Evolutionary conservation across 306 rosid genomes (phyloP), one percentile per base, ranked within the genome.

Genomic region (Vachellia pachyceras): DNA sequence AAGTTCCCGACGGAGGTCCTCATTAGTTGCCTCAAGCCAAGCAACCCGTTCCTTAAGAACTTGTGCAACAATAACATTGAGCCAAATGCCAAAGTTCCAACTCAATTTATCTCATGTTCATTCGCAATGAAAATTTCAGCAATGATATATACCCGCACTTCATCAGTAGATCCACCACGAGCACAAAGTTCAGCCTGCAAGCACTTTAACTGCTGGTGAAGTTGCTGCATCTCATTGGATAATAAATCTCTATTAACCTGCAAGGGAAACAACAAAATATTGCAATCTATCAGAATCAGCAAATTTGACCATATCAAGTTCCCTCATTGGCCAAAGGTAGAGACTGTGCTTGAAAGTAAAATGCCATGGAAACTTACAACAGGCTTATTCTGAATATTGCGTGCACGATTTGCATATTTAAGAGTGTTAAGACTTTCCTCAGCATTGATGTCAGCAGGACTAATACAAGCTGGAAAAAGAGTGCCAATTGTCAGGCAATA

Each of bases 381-480:
- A 63, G 95, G 95, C 82, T 89, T 92, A 82, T 92, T 92, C 86
- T 92, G 97, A 81, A 92, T 92, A 84, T 92, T 92, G 77, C 97
- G 97, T 25, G 97, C 97, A 69, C 97, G 97, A 84, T 92, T 92
- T 63, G 97, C 97, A 79, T 92, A 92, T 78, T 92, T 92, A 64
- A 92, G 97, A 69, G 97, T 92, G 78, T 89, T 92, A 52, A 90
- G 94, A 69, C 91, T 88, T 88, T 92, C 97, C 86, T 92, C 97
- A 0, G 88, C 91, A 77, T 92, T 92, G 84, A 92, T 82, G 83
- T 92, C 94, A 54, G 95, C 97, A 79, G 97, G 95, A 82, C 97
- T 92, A 73, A 90, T 82, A 82, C 97, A 92, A 84, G 97, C 97
- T 92, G 92, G 64, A 74, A 55, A n/a, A 84, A 82, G 36, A 46